A percentile compares a stretch with the other conserved stretches of the same genome.
phyloP scores from a whole-genome alignment of 192 early-diverging fungal species.

The Backusella australiensis region DNA sequence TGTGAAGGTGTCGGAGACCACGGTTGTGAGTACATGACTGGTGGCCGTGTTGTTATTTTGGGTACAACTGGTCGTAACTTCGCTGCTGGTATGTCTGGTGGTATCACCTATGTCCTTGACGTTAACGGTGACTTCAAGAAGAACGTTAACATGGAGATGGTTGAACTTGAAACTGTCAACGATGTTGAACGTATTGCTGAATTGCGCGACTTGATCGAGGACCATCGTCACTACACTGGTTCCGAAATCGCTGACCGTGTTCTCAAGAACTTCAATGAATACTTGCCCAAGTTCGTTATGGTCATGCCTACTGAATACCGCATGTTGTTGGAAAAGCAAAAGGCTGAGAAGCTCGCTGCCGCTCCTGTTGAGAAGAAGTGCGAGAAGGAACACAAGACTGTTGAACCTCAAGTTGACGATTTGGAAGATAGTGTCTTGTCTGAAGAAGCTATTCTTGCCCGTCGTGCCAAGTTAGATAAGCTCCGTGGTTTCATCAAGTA shows the following conservation, averaged over 20 bases:
- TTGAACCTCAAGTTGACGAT: conserved; percentile 73
- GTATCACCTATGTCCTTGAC: conserved; percentile 93
- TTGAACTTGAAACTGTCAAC: conserved; percentile 79
- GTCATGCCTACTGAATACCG: conserved; percentile 94
- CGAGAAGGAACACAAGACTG: conserved; percentile 12
- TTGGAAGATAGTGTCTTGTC: conserved; percentile 89
- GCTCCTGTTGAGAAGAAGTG: conserved; percentile 20
- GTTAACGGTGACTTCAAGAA: conserved; percentile 56
- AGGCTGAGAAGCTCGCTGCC: conserved; percentile 37
- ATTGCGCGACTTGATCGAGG: conserved; percentile 73
- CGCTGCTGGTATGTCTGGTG: conserved; percentile 98
- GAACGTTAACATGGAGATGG: conserved; percentile 91
- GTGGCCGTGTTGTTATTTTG: conserved; percentile 88
- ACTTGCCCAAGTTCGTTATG: conserved; percentile 84
- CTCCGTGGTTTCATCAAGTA: conserved; percentile 95
- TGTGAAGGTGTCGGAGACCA: conserved; percentile 98
- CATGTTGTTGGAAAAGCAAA: conserved; percentile 69
- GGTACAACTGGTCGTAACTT: conserved; percentile 94
- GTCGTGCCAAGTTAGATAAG: conserved; percentile 83
- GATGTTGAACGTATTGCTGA: conserved; percentile 73
- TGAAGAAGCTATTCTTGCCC: conserved; percentile 67
- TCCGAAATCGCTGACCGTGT: conserved; percentile 72
- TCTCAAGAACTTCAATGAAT: conserved; percentile 65
- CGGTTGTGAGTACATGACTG: conserved; percentile 99
- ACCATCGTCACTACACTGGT: conserved; percentile 81